These are phyloP conservation scores for Arbutus unedo DNA, from an alignment of 148 eudicot genomes.

Conservation along the genomic window DNA sequence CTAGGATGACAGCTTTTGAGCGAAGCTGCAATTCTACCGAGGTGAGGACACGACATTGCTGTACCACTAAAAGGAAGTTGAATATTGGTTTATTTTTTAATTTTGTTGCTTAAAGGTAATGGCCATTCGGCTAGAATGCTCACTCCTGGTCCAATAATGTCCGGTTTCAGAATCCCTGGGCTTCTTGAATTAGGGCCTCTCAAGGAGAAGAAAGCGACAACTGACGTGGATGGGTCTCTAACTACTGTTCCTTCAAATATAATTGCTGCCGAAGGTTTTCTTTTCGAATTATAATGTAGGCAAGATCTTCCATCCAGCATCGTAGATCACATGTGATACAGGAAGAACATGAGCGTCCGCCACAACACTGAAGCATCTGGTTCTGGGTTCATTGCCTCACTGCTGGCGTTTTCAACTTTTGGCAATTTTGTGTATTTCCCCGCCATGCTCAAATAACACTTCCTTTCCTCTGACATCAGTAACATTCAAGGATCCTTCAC, in stretches of 20 bases:
- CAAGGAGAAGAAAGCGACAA: conserved; percentile 25
- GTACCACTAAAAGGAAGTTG: conserved; percentile 21
- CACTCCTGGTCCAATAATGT: conserved; percentile 20
- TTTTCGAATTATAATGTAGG: conserved; percentile 15
- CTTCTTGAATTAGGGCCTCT: conserved; percentile 23
- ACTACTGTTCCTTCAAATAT: conserved; percentile 21
- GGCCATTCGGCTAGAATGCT: conserved; percentile 30
- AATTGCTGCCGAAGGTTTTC: conserved; percentile 14
- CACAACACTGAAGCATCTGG: background rate
- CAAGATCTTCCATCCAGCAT: background rate
- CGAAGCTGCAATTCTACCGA: conserved; percentile 29
- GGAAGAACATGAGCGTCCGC: background rate
- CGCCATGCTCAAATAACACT: conserved; percentile 9
- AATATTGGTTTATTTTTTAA: background rate
- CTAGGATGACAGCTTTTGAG: conserved; percentile 27
- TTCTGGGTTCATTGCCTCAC: conserved; percentile 13
- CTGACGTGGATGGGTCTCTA: conserved; percentile 15
- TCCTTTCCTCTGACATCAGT: conserved; percentile 12
- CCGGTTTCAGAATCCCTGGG: conserved; percentile 23
- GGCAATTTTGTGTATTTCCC: background rate
- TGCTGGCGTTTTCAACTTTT: conserved; percentile 17
- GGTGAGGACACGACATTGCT: conserved; percentile 33
- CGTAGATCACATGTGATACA: too few species aligned
- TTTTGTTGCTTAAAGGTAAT: conserved; percentile 15
- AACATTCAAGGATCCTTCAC: conserved; percentile 1